Evolutionary conservation across 2,329 filamentous ascomycete genomes (phyloP).

Genomic region (Aaosphaeria pasadenensis): DNA sequence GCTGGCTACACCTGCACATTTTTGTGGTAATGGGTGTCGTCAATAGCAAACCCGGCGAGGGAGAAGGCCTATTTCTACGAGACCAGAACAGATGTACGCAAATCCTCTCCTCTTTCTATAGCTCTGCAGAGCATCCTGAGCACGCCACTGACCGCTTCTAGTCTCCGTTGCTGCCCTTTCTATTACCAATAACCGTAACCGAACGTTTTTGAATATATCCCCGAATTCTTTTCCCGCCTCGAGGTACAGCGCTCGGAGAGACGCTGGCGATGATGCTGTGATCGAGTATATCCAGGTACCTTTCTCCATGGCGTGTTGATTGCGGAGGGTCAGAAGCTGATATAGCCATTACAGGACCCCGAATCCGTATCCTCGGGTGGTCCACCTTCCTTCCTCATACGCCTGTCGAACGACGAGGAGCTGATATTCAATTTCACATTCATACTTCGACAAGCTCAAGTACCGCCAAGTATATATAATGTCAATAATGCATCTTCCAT

Average conservation of each 20-base stretch:
- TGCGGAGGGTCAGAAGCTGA: constrained; percentile 3
- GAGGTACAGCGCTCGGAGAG: constrained; percentile 69
- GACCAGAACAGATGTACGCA: constrained; percentile 85
- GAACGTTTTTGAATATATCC: constrained; percentile 70
- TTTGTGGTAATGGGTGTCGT: constrained; percentile 75
- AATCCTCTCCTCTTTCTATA: constrained; percentile 1
- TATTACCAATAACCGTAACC: constrained; percentile 76
- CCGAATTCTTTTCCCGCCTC: constrained; percentile 88
- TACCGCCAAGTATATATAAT: constrained; percentile 37
- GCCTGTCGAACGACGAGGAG: constrained; percentile 86
- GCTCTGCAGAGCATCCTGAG: neutral
- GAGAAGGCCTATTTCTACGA: constrained; percentile 74
- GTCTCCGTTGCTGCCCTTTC: constrained; percentile 83
- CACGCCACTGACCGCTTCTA: constrained; percentile 41
- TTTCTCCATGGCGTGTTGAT: constrained; percentile 4
- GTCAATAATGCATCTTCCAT: constrained; percentile 50
- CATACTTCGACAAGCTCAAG: constrained; percentile 60
- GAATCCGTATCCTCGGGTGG: constrained; percentile 49
- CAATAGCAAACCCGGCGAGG: constrained; percentile 79
- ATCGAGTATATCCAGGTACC: constrained; percentile 90
- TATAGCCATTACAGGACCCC: constrained; percentile 62
- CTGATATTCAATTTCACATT: constrained; percentile 92
- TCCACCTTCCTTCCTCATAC: constrained; percentile 75
- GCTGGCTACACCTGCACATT: constrained; percentile 13
- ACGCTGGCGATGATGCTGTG: constrained; percentile 68